Base-by-base conservation (phyloP, 208 protist genomes). In the Sergeia podlipaevii region DNA sequence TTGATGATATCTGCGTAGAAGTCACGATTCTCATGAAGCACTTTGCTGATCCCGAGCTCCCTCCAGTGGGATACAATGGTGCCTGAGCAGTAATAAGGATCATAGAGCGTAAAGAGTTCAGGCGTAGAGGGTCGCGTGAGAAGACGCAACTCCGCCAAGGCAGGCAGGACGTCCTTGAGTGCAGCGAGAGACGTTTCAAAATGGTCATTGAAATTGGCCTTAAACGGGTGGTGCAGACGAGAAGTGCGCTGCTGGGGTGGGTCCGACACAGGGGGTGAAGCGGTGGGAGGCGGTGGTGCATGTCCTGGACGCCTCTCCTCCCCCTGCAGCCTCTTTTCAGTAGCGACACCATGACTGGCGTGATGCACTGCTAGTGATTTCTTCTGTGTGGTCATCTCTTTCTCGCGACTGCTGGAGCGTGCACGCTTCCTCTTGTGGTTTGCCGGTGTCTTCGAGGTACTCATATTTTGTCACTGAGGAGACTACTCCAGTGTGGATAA, bases 11-110 rank as follows among this genome's bases (percentile, higher is more conserved):
- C 70, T 3, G 52, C 55, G 67, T 95, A 94, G 45, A 95, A 95
- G 71, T 95, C 88, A 36, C 85, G 64, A 51, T 93, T 90, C n/a
- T 77, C 65, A 65, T 97, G 88, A 32, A 90, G 55, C n/a, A 95
- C 83, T n/a, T 57, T 33, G 4, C 43, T 21, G 24, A 95, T 61
- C 2, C 84, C 88, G 4, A 94, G 73, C 15, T 4, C 48, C 4
- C 30, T 30, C 62, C 89, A 83, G 24, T 67, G 63, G 6, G 24
- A 4, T 20, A 70, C 59, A 3, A 94, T 73, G 15, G 61, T 48
- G 28, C 88, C 88, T 37, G 67, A 51, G 77, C 88, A 94, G 72
- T 84, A 97, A 55, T 95, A 95, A 4, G 88, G 91, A 65, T 93
- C 86, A 69, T 93, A 93, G 5, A 95, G 54, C 17, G 74, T 76